Evolutionary conservation across 257 asterid genomes (phyloP).

Genomic region (Henckelia pumila): DNA sequence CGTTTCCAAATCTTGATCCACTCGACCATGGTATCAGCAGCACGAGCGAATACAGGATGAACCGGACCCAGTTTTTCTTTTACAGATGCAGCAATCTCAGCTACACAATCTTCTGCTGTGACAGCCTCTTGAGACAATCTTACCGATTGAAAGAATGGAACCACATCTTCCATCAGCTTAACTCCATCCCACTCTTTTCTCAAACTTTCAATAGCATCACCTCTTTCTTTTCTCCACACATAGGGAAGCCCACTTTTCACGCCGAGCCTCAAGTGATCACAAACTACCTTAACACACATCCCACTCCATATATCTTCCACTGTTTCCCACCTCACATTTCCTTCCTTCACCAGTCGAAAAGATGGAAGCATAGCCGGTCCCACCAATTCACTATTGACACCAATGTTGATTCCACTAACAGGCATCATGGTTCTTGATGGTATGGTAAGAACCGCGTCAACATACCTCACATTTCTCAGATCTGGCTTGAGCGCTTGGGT

Average conservation of each 20-base stretch:
- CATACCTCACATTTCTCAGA: constrained; percentile 62
- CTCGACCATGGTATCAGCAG: constrained; percentile 73
- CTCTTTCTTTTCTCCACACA: constrained; percentile 86
- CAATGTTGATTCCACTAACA: constrained; percentile 77
- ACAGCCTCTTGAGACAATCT: constrained; percentile 49
- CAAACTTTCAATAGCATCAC: constrained; percentile 70
- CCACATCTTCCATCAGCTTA: constrained; percentile 82
- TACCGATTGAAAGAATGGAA: constrained; percentile 82
- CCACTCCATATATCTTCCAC: constrained; percentile 90
- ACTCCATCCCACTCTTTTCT: constrained; percentile 99
- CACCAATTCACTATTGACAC: constrained; percentile 61
- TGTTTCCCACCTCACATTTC: constrained; percentile 89
- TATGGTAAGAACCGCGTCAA: constrained; percentile 82
- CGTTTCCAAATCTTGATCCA: constrained; percentile 83
- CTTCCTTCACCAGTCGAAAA: constrained; percentile 73
- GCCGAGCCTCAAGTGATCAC: constrained; percentile 77
- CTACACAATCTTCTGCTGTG: constrained; percentile 73
- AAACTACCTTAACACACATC: constrained; percentile 80
- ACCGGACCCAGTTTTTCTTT: constrained; percentile 52
- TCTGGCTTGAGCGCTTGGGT: constrained; percentile 79
- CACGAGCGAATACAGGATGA: constrained; percentile 58
- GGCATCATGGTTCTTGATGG: constrained; percentile 73
- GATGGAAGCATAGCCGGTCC: constrained; percentile 86
- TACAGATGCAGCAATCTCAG: constrained; percentile 72
- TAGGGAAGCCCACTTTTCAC: constrained; percentile 91